phyloP scores from a whole-genome alignment of 2,329 filamentous ascomycete genomes.

The Aschersonia sp. region DNA sequence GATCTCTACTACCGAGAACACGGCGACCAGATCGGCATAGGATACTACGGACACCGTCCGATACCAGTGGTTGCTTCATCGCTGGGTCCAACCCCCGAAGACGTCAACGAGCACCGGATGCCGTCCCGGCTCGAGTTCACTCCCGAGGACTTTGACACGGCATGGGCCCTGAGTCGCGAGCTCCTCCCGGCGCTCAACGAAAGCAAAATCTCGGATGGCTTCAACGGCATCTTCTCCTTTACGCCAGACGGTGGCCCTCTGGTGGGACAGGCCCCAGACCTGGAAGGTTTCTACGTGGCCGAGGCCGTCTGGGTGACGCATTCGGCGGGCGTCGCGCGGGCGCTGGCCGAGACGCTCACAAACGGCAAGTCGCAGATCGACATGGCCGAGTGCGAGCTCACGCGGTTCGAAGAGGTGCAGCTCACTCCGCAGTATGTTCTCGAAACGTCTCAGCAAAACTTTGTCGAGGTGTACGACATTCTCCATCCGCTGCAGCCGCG shows the following conservation, averaged over 20 bases:
- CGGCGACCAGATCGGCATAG: slow-evolving; percentile 46
- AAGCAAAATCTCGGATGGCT: slow-evolving; percentile 39
- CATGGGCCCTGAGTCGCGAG: slow-evolving; percentile 40
- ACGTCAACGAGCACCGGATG: slow-evolving; percentile 46
- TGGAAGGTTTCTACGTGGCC: slow-evolving; percentile 48
- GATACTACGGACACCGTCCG: slow-evolving; percentile 47
- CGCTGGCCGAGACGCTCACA: slow-evolving; percentile 43
- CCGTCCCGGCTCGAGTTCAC: slow-evolving; percentile 48
- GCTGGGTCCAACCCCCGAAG: slow-evolving; percentile 34
- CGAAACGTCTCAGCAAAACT: slow-evolving; percentile 46
- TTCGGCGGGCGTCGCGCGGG: slow-evolving; percentile 46
- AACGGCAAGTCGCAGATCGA: slow-evolving; percentile 39
- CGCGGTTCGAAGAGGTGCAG: slow-evolving; percentile 47
- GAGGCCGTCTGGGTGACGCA: slow-evolving; percentile 56
- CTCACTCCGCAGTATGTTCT: slow-evolving; percentile 37
- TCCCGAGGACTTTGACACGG: slow-evolving; percentile 41
- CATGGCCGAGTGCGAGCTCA: slow-evolving; percentile 42
- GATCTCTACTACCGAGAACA: slow-evolving; percentile 53
- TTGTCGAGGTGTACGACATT: slow-evolving; percentile 51
- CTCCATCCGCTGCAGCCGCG: slow-evolving; percentile 44
- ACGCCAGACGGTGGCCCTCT: slow-evolving; percentile 48
- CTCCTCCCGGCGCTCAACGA: slow-evolving; percentile 37
- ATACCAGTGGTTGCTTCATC: slow-evolving; percentile 43
- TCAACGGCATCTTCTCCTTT: slow-evolving; percentile 54
- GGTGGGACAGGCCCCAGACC: slow-evolving; percentile 38